Evolutionary conservation across 768 basidiomycete genomes (phyloP).

Genomic region (Trametes cubensis): DNA sequence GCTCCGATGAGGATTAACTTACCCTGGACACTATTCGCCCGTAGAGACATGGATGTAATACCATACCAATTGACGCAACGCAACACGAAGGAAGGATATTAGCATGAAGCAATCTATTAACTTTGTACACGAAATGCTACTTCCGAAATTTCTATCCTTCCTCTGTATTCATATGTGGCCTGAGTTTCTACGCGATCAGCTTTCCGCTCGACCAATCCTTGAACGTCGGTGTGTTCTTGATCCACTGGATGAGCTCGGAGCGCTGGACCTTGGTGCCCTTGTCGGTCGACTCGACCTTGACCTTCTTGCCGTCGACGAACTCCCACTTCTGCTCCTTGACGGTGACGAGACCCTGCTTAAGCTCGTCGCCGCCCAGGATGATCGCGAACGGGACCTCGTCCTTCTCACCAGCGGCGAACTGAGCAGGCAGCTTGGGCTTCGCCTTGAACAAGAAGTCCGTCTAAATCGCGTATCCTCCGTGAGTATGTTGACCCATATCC

Average conservation of each 20-base stretch:
- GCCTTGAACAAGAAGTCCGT: constrained; percentile 91
- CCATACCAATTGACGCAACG: neutral
- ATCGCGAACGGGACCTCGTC: constrained; percentile 94
- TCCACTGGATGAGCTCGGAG: constrained; percentile 38
- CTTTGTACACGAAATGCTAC: constrained; percentile 18
- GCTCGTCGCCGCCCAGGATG: constrained; percentile 87
- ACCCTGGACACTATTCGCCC: neutral
- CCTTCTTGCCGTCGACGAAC: constrained; percentile 70
- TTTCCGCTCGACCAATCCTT: constrained; percentile 38
- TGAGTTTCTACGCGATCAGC: constrained; percentile 20
- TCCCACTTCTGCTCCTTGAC: constrained; percentile 94
- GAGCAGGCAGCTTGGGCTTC: constrained; percentile 85
- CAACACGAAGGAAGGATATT: neutral
- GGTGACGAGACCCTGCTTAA: constrained; percentile 79
- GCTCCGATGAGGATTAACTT: constrained; percentile 34
- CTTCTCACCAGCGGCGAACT: constrained; percentile 88
- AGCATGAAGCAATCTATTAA: constrained; percentile 16
- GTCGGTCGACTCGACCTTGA: constrained; percentile 51
- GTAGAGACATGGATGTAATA: constrained; percentile 1
- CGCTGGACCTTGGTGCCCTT: constrained; percentile 49
- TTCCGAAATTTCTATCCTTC: neutral
- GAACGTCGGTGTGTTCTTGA: constrained; percentile 35
- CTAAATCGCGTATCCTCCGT: constrained; percentile 41
- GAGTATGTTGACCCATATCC: neutral
- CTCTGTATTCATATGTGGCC: neutral